Percentiles rank a stretch among this genome's conserved stretches.
These are phyloP conservation scores for Discostella stelligeroides DNA, from an alignment of 108 stramenopile species.

Conservation along the genomic window DNA sequence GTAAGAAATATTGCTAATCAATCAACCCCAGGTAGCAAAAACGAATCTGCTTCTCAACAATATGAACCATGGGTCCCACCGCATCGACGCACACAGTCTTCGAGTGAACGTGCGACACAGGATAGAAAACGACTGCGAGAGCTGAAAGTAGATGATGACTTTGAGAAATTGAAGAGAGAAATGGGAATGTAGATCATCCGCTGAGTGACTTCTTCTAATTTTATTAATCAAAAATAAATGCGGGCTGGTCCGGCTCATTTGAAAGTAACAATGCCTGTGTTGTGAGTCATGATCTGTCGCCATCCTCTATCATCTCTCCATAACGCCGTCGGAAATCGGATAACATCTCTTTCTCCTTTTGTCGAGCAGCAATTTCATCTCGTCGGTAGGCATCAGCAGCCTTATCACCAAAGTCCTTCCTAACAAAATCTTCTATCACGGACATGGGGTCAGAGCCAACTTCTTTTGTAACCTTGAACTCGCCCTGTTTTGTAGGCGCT, in stretches of 20 bases:
- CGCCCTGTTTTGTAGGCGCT: conserved; percentile 12
- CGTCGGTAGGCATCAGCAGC: conserved; percentile 42
- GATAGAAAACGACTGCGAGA: conserved; percentile 76
- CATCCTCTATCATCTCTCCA: conserved; percentile 27
- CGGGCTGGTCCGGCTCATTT: no score
- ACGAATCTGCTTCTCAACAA: not conserved
- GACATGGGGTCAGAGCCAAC: conserved; percentile 30
- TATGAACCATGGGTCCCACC: conserved; percentile 62
- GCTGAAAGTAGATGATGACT: conserved; percentile 86
- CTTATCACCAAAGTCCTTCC: conserved; percentile 43
- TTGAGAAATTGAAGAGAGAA: conserved; percentile 84
- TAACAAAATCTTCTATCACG: conserved; percentile 41
- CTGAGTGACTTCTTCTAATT: not conserved
- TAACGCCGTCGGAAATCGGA: conserved; percentile 25
- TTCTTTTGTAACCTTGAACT: conserved; percentile 30
- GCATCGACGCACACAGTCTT: conserved; percentile 70
- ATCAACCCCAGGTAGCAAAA: not conserved
- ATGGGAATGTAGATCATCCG: conserved; percentile 61
- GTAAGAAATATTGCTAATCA: conserved; percentile 1
- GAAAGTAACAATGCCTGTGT: no score
- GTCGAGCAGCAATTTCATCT: conserved; percentile 24
- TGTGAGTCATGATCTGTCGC: not conserved
- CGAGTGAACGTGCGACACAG: conserved; percentile 45
- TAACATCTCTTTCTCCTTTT: conserved; percentile 35
- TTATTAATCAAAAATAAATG: not conserved